Base-by-base conservation (phyloP, 2,329 filamentous ascomycete genomes). In the Trichoderma lentiforme region DNA sequence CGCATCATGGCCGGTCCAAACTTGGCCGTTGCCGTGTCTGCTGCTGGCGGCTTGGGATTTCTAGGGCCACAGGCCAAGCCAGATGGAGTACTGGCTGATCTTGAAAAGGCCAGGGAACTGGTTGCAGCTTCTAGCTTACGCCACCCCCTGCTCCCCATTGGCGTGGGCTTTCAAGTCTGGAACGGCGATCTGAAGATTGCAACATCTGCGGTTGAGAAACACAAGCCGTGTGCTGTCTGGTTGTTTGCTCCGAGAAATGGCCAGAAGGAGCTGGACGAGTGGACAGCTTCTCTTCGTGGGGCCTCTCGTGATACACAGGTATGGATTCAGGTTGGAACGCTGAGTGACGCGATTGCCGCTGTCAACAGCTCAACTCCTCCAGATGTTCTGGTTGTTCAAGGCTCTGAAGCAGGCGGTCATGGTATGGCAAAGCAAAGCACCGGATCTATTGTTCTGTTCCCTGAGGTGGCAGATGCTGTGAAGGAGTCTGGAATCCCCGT, bases 21-120 rank as follows among this genome's bases (percentile, higher is more conserved):
- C 0, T 84, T 93, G 3, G 89, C 90, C 3, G 82, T 89, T 36
- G 86, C 89, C 57, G 86, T 93, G 15, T 89, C 91, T 70, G 91
- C 91, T 74, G 91, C 92, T 7, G 92, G 93, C 21, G 93, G 92
- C 0, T 84, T 93, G 1, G 87, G 84, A 12, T 86, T 86, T 74
- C 80, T 86, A 60, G 84, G 82, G 2, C 81, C 81, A 0, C 81
- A 76, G 11, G 78, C 74, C 3, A 82, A 80, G n/a, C 75, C 83
- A 0, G 75, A 79, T 11, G 78, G 78, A 39, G 78, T 78, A 0
- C 71, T 73, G 3, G 73, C 68, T 15, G 80, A 83, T 47, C 75
- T 84, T 4, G 77, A 77, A n/a, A 73, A 76, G 6, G 77, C 77
- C 0, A 73, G 75, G 15, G 66, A 76, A 47, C 53, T 80, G 6